Evolutionary conservation across 108 stramenopile species (phyloP).

Genomic region (Cyclostephanos tholiformis): DNA sequence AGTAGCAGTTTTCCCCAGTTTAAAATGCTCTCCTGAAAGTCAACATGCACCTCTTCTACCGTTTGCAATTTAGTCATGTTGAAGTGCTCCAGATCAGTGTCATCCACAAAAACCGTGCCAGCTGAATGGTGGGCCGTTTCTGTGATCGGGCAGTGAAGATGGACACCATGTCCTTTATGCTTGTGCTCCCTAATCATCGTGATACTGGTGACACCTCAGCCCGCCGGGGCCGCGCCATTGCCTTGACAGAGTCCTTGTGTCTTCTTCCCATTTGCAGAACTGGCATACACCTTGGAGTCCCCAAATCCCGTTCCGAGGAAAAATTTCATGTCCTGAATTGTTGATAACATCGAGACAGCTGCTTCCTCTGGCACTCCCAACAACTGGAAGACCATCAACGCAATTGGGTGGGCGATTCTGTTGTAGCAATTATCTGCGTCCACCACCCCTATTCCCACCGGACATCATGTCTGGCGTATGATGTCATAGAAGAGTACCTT

Average conservation of each 20-base stretch:
- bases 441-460: not conserved
- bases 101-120: no score
- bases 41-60: not conserved
- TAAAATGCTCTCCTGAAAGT: not conserved
- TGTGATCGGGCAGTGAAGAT: not conserved
- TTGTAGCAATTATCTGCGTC: conserved; percentile 12
- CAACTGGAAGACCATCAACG: not conserved
- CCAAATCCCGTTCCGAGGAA: not conserved
- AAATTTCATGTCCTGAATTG: conserved; percentile 5
- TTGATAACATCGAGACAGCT: not conserved
- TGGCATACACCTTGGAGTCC: not conserved
- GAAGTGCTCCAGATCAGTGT: no score
- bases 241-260: conserved; percentile 3
- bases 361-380: not conserved
- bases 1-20: conserved; percentile 22
- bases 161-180: not conserved
- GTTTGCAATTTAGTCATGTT: not conserved
- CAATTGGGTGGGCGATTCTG: not conserved
- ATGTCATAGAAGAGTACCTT: conserved; percentile 8
- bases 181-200: not conserved
- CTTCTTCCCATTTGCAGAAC: not conserved
- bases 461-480: not conserved
- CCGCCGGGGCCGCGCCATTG: not conserved
- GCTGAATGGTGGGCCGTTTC: not conserved
- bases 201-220: not conserved